These are phyloP conservation scores for Amylostereum chailletii DNA, from an alignment of 1,284 basidiomycete genomes.

Conservation along the genomic window DNA sequence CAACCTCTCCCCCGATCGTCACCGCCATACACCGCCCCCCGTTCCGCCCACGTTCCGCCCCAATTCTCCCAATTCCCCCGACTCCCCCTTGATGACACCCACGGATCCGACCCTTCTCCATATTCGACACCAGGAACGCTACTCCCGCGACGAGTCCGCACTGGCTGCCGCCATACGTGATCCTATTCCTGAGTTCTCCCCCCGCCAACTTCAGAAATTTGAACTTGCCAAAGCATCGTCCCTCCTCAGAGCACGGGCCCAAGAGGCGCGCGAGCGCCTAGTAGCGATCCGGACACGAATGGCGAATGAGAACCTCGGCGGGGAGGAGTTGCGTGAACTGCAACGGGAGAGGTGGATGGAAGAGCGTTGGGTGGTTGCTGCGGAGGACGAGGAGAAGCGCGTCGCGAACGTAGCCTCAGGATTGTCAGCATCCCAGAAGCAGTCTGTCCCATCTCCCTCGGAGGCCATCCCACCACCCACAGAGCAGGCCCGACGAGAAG, in stretches of 20 bases:
- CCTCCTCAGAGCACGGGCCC: conserved; percentile 32
- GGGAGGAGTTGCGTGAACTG: conserved; percentile 23
- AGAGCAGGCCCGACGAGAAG: conserved; percentile 2
- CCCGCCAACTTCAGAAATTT: conserved; percentile 36
- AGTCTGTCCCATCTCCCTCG: background rate
- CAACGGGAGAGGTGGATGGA: conserved; percentile 42
- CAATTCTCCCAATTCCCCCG: conserved; percentile 1
- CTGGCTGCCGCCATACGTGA: conserved; percentile 23
- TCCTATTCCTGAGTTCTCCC: conserved; percentile 22
- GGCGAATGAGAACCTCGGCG: conserved; percentile 24
- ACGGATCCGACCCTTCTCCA: conserved; percentile 1
- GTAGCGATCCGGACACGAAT: conserved; percentile 32
- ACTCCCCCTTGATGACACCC: conserved; percentile 5
- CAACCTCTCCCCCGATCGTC: conserved; percentile 14
- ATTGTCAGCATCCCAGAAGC: background rate
- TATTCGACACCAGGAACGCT: conserved; percentile 24
- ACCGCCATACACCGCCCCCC: background rate
- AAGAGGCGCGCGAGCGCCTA: conserved; percentile 34
- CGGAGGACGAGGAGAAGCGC: conserved; percentile 22
- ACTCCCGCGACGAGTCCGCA: conserved; percentile 30
- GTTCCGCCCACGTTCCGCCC: background rate
- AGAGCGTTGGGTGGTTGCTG: conserved; percentile 31
- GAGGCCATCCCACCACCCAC: background rate
- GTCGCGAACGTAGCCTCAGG: conserved; percentile 3
- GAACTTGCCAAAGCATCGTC: conserved; percentile 33